These are phyloP conservation scores for Xerocomus spinulosus DNA, from an alignment of 768 basidiomycete species.

Conservation along the genomic window DNA sequence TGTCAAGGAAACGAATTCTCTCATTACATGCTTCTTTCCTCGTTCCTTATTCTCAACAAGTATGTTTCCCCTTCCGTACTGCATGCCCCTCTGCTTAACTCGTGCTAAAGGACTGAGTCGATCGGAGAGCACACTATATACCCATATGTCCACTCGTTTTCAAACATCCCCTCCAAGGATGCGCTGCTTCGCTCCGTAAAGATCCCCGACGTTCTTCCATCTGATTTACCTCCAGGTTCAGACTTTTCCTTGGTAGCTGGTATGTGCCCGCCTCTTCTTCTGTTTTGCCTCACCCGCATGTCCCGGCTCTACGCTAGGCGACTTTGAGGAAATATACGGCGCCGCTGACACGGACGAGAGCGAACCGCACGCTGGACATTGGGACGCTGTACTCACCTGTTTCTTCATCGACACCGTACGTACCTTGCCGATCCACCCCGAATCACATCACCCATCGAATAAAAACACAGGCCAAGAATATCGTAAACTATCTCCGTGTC, in stretches of 20 bases:
- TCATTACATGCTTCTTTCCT: slow-evolving; percentile 89
- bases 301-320: slow-evolving; percentile 44
- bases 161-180: slow-evolving; percentile 59
- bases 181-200: slow-evolving; percentile 62
- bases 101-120: slow-evolving; percentile 49
- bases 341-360: slow-evolving; percentile 41
- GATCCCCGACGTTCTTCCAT: slow-evolving; percentile 83
- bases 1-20: slow-evolving; percentile 97
- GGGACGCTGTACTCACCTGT: slow-evolving; percentile 90
- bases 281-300: neutral
- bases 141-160: slow-evolving; percentile 91
- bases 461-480: slow-evolving; percentile 76
- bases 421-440: neutral
- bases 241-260: slow-evolving; percentile 88
- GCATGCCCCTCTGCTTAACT: neutral
- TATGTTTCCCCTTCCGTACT: slow-evolving; percentile 28
- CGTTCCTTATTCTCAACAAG: slow-evolving; percentile 86
- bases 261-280: slow-evolving; percentile 22
- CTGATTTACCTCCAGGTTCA: slow-evolving; percentile 56
- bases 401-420: slow-evolving; percentile 95
- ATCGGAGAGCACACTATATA: slow-evolving; percentile 72
- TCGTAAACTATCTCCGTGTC: slow-evolving; percentile 85
- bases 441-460: neutral
- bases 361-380: slow-evolving; percentile 70
- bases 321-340: slow-evolving; percentile 92